These are phyloP conservation scores for Hymenoscyphus repandus DNA, from an alignment of 2,329 filamentous ascomycete species.

Conservation along the genomic window DNA sequence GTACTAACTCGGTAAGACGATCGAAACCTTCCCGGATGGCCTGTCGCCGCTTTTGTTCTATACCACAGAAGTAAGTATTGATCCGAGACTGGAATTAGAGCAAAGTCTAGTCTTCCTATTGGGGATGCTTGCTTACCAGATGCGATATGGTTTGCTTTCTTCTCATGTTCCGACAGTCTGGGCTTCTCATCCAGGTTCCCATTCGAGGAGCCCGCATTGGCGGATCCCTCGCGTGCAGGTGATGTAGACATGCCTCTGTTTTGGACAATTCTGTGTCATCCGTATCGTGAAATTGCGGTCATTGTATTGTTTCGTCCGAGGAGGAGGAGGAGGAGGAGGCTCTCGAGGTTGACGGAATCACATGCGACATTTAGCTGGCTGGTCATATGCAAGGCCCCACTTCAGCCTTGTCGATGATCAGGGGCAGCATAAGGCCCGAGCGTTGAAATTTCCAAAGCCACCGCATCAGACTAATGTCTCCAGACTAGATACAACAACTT, in stretches of 20 bases:
- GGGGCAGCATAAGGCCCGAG: too few species aligned
- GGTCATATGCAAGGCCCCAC: not conserved
- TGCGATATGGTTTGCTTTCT: constrained; percentile 69
- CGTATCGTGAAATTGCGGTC: not conserved
- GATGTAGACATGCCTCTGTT: constrained; percentile 21
- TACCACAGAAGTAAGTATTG: constrained; percentile 3
- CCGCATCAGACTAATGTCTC: too few species aligned
- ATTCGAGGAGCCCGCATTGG: constrained; percentile 24
- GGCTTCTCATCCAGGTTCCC: constrained; percentile 46
- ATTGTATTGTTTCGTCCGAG: not conserved
- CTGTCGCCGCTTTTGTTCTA: constrained; percentile 45
- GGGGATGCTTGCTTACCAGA: constrained; percentile 35
- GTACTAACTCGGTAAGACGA: constrained; percentile 62
- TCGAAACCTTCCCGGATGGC: constrained; percentile 65
- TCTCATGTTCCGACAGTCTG: constrained; percentile 62
- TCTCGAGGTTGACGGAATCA: not conserved
- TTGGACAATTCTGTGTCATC: constrained; percentile 7
- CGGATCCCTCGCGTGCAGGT: constrained; percentile 23
- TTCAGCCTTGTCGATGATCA: too few species aligned
- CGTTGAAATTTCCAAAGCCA: too few species aligned
- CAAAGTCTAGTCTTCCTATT: not conserved
- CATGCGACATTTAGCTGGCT: not conserved
- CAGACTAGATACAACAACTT: not conserved
- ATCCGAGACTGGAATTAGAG: not conserved
- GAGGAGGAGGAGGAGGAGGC: not conserved